A percentile compares a stretch with the other conserved stretches of the same genome.
phyloP scores from a whole-genome alignment of 2,329 filamentous ascomycete genomes.

The Pestalotiopsis sp. region DNA sequence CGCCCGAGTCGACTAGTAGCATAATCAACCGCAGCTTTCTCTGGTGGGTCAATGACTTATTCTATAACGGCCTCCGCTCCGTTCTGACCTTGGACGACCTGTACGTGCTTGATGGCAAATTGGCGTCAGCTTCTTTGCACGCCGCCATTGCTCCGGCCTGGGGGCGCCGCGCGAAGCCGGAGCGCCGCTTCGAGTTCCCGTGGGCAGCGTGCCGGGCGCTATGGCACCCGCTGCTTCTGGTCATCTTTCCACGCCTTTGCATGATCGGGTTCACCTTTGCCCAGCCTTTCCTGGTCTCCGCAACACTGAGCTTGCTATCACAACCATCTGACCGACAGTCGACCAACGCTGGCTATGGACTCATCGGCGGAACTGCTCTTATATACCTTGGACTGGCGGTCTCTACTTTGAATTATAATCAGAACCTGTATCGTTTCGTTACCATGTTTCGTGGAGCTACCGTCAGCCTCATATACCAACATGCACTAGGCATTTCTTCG shows the following conservation, averaged over 20 bases:
- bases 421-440: conserved; percentile 1
- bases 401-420: background rate
- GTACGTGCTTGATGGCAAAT: conserved; percentile 32
- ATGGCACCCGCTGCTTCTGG: conserved; percentile 37
- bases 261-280: conserved; percentile 31
- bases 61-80: conserved; percentile 35
- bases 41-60: conserved; percentile 37
- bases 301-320: conserved; percentile 32
- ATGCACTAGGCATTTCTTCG: conserved; percentile 31
- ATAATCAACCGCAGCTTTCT: conserved; percentile 37
- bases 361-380: conserved; percentile 20
- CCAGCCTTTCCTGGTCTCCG: conserved; percentile 36
- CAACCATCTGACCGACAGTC: conserved; percentile 18
- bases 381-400: conserved; percentile 9
- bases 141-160: conserved; percentile 17
- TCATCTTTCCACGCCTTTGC: conserved; percentile 27
- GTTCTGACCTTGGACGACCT: conserved; percentile 36
- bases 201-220: conserved; percentile 34
- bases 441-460: conserved; percentile 36
- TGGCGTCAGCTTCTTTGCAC: conserved; percentile 26
- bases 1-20: conserved; percentile 38
- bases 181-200: conserved; percentile 17
- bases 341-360: conserved; percentile 39
- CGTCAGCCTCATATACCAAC: conserved; percentile 33
- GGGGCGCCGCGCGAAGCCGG: conserved; percentile 21